Percentiles rank a stretch among this genome's conserved stretches.
Conservation (phyloP, 169 alveolate species). For the Plasmodium knowlesi region DNA sequence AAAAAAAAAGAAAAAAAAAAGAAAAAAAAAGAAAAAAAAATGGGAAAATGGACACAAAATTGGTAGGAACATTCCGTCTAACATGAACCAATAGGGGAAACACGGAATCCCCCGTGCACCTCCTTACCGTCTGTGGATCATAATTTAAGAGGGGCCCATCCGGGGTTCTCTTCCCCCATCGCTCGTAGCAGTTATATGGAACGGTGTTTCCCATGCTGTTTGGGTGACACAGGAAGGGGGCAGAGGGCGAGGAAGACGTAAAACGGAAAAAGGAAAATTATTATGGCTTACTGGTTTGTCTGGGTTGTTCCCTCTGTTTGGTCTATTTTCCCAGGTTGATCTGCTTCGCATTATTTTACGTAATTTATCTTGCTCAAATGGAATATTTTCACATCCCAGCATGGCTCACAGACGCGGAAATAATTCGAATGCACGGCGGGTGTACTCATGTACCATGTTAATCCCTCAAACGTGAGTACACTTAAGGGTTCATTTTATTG, state of each 20-base stretch:
- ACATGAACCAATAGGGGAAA: neutral
- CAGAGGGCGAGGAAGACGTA: neutral
- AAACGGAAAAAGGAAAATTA: neutral
- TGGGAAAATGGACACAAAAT: neutral
- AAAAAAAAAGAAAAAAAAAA: neutral
- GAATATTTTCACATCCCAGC: neutral
- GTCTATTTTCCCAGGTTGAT: neutral
- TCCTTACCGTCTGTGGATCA: constrained; percentile 39
- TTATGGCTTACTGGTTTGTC: neutral
- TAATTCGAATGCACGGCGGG: neutral
- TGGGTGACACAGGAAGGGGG: neutral
- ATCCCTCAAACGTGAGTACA: neutral
- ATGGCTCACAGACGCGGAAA: neutral
- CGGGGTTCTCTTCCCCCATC: constrained; percentile 73
- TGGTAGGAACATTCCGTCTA: neutral
- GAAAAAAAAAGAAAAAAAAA: neutral
- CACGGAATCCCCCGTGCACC: neutral
- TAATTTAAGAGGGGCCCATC: constrained; percentile 67
- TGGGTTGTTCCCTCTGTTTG: neutral
- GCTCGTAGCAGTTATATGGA: constrained; percentile 67
- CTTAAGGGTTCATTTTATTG: neutral
- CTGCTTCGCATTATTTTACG: neutral
- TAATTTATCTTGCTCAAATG: neutral
- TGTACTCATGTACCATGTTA: neutral
- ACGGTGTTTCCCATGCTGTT: constrained; percentile 69